These are phyloP conservation scores for Penicillium canariense DNA, from an alignment of 495 filamentous ascomycete species.

Conservation along the genomic window DNA sequence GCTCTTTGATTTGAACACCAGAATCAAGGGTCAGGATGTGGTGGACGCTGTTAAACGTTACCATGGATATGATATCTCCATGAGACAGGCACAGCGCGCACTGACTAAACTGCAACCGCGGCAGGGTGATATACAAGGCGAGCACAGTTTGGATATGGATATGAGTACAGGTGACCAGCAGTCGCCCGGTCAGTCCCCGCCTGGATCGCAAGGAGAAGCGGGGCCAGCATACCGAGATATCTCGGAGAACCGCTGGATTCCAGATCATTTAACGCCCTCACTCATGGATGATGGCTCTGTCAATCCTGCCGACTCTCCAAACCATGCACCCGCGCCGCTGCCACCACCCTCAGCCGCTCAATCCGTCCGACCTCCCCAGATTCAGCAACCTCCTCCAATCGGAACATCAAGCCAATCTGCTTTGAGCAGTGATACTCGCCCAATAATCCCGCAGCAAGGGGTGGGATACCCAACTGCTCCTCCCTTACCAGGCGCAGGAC, in stretches of 20 bases:
- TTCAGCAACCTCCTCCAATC: slow-evolving; percentile 22
- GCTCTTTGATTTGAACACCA: slow-evolving; percentile 44
- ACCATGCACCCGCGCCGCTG: slow-evolving; percentile 16
- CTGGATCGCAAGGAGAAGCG: slow-evolving; percentile 21
- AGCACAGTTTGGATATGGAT: slow-evolving; percentile 19
- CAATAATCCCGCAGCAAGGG: slow-evolving; percentile 24
- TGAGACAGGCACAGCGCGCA: slow-evolving; percentile 46
- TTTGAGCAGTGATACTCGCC: slow-evolving; percentile 21
- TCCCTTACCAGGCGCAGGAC: slow-evolving; percentile 20
- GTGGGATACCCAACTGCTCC: slow-evolving; percentile 21
- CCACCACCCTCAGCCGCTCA: slow-evolving; percentile 22
- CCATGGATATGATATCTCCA: slow-evolving; percentile 48
- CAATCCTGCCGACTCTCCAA: slow-evolving; percentile 23
- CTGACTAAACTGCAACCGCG: slow-evolving; percentile 42
- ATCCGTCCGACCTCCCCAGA: slow-evolving; percentile 22
- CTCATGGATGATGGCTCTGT: slow-evolving; percentile 34
- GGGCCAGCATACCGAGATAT: slow-evolving; percentile 27
- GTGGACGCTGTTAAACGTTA: slow-evolving; percentile 47
- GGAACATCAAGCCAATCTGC: slow-evolving; percentile 21
- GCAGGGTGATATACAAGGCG: slow-evolving; percentile 24
- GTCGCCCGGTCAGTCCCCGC: slow-evolving; percentile 22
- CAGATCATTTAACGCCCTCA: slow-evolving; percentile 28
- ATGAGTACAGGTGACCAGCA: slow-evolving; percentile 22
- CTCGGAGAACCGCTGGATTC: slow-evolving; percentile 37
- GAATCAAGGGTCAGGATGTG: slow-evolving; percentile 41